These are phyloP conservation scores for Vigna unguiculata DNA, from an alignment of 306 rosid species.

Conservation along the genomic window DNA sequence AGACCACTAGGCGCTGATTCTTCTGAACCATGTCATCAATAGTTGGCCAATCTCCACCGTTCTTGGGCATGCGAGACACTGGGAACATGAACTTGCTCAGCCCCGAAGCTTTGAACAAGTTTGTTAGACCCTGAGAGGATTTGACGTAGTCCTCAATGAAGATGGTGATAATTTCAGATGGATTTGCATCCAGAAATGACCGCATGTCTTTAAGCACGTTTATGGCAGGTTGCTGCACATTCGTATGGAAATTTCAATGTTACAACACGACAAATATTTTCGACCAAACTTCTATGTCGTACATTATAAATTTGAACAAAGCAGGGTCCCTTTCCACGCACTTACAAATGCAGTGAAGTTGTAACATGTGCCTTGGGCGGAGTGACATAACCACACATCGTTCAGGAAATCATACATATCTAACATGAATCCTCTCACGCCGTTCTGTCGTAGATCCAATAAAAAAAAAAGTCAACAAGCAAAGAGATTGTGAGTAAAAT, in stretches of 20 bases:
- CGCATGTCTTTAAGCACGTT: constrained; percentile 68
- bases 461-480: neutral
- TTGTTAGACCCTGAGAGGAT: constrained; percentile 71
- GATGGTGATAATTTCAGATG: constrained; percentile 86
- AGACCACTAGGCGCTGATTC: constrained; percentile 81
- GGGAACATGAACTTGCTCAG: constrained; percentile 69
- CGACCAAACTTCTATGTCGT: neutral
- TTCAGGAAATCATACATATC: constrained; percentile 88
- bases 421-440: constrained; percentile 90
- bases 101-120: constrained; percentile 75
- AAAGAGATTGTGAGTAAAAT: neutral
- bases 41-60: constrained; percentile 85
- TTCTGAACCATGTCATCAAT: constrained; percentile 82
- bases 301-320: neutral
- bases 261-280: neutral
- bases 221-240: constrained; percentile 77
- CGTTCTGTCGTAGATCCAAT: constrained; percentile 60
- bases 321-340: constrained; percentile 30
- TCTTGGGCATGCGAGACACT: constrained; percentile 69
- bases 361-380: constrained; percentile 64
- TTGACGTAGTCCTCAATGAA: constrained; percentile 90
- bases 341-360: constrained; percentile 91
- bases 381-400: constrained; percentile 91
- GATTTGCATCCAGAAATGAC: constrained; percentile 69
- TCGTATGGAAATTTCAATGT: constrained; percentile 8